These are phyloP conservation scores for Helicostylum pulchrum DNA, from an alignment of 192 early-diverging fungal species.

Conservation along the genomic window DNA sequence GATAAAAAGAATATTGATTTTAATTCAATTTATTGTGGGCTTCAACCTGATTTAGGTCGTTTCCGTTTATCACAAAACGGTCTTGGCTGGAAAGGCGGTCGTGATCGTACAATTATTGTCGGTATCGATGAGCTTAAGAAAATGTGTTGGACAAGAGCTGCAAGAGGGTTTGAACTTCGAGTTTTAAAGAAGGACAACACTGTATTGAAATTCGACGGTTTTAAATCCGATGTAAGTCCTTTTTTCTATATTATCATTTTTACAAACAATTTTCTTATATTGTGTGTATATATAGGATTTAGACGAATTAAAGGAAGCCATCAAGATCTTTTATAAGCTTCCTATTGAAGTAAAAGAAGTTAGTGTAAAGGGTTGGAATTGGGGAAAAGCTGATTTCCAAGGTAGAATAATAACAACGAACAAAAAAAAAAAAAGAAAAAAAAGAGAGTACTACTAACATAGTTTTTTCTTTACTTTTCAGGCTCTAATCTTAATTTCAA, in stretches of 20 bases:
- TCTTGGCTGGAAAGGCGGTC: constrained; percentile 72
- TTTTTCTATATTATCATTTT: constrained; percentile 2
- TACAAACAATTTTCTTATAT: background rate
- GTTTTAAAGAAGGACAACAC: constrained; percentile 71
- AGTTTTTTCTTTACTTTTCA: background rate
- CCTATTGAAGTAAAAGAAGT: constrained; percentile 79
- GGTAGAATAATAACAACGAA: constrained; percentile 35
- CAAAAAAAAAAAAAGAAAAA: background rate
- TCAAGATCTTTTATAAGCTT: constrained; percentile 71
- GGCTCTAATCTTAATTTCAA: constrained; percentile 76
- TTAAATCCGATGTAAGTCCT: constrained; percentile 65
- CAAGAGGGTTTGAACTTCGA: constrained; percentile 81
- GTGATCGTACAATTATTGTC: constrained; percentile 52
- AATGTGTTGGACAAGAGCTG: constrained; percentile 78
- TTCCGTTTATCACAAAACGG: constrained; percentile 55
- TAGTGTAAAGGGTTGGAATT: constrained; percentile 94
- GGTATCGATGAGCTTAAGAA: constrained; percentile 65
- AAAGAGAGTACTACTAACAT: too few relatives aligned
- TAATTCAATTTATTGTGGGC: constrained; percentile 50
- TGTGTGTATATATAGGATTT: constrained; percentile 56
- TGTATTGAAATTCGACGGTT: constrained; percentile 87
- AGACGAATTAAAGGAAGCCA: constrained; percentile 71
- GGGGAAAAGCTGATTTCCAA: constrained; percentile 87
- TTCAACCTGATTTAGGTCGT: constrained; percentile 42
- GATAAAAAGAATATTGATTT: constrained; percentile 49